These are phyloP conservation scores for Plenodomus biglobosus DNA, from an alignment of 2,329 filamentous ascomycete species.

Conservation along the genomic window DNA sequence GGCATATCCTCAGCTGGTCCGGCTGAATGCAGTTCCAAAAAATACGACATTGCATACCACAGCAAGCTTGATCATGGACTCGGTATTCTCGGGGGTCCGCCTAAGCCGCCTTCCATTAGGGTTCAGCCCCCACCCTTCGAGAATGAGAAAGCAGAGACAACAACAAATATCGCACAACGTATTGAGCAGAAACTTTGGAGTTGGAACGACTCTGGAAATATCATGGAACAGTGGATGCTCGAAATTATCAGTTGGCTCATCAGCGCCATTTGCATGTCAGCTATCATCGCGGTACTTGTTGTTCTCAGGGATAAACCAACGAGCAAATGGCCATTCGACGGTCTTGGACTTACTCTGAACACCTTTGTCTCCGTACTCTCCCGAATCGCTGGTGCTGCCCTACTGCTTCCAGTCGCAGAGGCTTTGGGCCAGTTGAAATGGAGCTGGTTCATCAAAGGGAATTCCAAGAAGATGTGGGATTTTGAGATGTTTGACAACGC, in stretches of 20 bases:
- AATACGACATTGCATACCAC: background rate
- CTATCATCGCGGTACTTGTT: slow-evolving; percentile 17
- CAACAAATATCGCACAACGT: slow-evolving; percentile 23
- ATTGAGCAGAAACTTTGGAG: slow-evolving; percentile 23
- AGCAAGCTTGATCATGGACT: slow-evolving; percentile 1
- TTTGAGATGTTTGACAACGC: slow-evolving; percentile 43
- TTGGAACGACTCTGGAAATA: slow-evolving; percentile 19
- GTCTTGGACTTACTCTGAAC: slow-evolving; percentile 25
- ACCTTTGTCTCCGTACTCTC: slow-evolving; percentile 32
- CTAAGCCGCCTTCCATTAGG: slow-evolving; percentile 13
- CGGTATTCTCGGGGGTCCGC: slow-evolving; percentile 4
- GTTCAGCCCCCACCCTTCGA: slow-evolving; percentile 6
- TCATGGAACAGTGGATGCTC: slow-evolving; percentile 28
- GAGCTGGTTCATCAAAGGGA: slow-evolving; percentile 35
- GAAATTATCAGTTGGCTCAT: slow-evolving; percentile 31
- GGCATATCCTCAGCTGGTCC: too few species aligned
- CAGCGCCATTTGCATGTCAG: slow-evolving; percentile 29
- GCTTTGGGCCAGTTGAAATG: slow-evolving; percentile 41
- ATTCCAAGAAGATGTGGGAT: slow-evolving; percentile 38
- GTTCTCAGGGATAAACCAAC: slow-evolving; percentile 18
- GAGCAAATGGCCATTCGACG: slow-evolving; percentile 11
- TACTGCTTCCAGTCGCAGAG: slow-evolving; percentile 33
- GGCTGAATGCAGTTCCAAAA: too few species aligned
- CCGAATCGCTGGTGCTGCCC: slow-evolving; percentile 30
- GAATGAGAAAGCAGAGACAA: slow-evolving; percentile 2